Evolutionary conservation across 805 yeast species (phyloP).

Genomic region (Suhomyces xylopsoci): DNA sequence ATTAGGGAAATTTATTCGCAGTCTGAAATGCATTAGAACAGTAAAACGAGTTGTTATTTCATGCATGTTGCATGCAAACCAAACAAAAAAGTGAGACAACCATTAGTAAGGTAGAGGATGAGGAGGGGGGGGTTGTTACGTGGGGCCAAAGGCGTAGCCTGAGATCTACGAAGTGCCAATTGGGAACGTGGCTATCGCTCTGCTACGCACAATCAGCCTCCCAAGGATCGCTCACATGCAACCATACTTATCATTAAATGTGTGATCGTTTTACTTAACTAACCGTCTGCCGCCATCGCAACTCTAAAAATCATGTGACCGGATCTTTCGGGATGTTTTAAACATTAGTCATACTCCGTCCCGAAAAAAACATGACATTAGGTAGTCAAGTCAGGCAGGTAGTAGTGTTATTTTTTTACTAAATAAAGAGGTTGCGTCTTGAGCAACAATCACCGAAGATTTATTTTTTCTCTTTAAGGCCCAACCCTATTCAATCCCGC

Average conservation of each 20-base stretch:
- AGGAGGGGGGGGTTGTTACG: not conserved
- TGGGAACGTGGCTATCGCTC: not conserved
- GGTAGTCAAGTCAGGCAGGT: not conserved
- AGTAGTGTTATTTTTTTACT: not conserved
- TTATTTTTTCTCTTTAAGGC: not conserved
- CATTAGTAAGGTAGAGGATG: not conserved
- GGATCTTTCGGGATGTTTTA: conserved; percentile 10
- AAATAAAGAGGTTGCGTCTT: not conserved
- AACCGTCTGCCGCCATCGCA: not conserved
- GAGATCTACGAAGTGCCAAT: not conserved
- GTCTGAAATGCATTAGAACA: not conserved
- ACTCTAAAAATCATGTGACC: conserved; percentile 9
- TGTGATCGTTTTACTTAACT: not conserved
- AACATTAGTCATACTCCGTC: not conserved
- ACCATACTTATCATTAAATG: not conserved
- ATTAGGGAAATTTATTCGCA: not conserved
- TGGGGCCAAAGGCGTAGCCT: not conserved
- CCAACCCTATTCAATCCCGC: not conserved
- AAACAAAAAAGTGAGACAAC: not conserved
- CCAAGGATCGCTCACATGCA: not conserved
- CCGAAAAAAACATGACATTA: not conserved
- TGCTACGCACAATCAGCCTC: not conserved
- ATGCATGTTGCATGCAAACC: not conserved
- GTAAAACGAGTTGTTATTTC: not conserved
- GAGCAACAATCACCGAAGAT: not conserved